A percentile compares a stretch with the other conserved stretches of the same genome.
phyloP scores from a whole-genome alignment of 129 eudicot genomes.

The Saussurea involucrata region DNA sequence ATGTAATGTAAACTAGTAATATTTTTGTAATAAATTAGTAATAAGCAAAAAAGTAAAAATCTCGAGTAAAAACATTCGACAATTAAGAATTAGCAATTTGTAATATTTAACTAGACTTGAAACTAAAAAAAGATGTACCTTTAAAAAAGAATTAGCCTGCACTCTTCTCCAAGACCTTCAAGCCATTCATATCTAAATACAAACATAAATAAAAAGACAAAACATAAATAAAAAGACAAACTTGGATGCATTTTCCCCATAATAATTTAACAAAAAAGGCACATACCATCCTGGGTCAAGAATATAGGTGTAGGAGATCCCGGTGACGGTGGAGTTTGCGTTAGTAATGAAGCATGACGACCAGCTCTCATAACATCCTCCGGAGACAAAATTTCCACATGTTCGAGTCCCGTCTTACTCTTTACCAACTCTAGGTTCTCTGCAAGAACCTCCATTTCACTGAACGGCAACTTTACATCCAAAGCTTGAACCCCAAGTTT shows the following conservation, averaged over 20 bases:
- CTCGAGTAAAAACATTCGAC: too few species aligned
- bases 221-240: too few species aligned
- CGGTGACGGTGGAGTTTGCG: constrained; percentile 76
- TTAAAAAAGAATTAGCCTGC: too few species aligned
- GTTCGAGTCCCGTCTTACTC: constrained; percentile 67
- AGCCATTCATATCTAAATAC: constrained; percentile 18
- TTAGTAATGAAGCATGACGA: constrained; percentile 42
- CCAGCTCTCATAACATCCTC: constrained; percentile 53
- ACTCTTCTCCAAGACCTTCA: constrained; percentile 16
- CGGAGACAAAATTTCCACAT: constrained; percentile 54
- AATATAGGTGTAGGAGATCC: constrained; percentile 82
- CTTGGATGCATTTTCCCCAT: too few species aligned
- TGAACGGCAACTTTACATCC: constrained; percentile 74
- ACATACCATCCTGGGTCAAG: constrained; percentile 35
- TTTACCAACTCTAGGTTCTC: constrained; percentile 62
- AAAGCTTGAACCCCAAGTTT: constrained; percentile 73
- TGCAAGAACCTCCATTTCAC: constrained; percentile 70
- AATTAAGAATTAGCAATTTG: too few species aligned
- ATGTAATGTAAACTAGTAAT: too few species aligned
- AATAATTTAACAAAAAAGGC: not conserved
- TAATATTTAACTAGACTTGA: too few species aligned
- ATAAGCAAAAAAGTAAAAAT: not conserved
- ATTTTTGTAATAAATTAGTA: too few species aligned
- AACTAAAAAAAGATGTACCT: too few species aligned
- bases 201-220: not conserved